Base-by-base conservation (phyloP, 805 yeast species). In the Saccharomycopsis schoenii region DNA sequence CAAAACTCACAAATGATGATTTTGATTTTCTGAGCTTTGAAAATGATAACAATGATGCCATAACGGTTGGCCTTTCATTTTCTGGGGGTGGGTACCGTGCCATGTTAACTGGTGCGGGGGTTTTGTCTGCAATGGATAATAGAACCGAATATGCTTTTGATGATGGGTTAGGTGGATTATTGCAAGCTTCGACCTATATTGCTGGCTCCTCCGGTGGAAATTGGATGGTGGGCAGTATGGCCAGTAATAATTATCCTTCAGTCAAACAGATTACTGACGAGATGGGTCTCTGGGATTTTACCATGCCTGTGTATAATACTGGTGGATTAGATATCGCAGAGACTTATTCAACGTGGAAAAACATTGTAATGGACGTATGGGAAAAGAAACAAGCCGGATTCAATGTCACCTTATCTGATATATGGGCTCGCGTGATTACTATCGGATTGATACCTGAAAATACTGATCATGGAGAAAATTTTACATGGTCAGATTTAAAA, bases 131-230 rank as follows among this genome's bases (percentile, higher is more conserved):
- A 0, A 70, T 77, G 55, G 88, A 83, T 65, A 63, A 62, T 15
- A 69, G 85, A 58, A 77, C 80, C 6, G 67, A 73, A 0, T 69
- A 71, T 4, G 58, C 77, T 1, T 66, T 69, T 8, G 62, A 67
- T 10, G 50, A 59, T 4, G 73, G 76, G 15, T 64, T 83, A n/a
- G 81, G 81, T 14, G 85, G 86, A 0, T 60, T 83, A 14, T 67
- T 82, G 14, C 86, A 83, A 67, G 70, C 80, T 3, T 61, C 81
- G 0, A 70, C 79, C 11, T 84, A 83, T 66, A 71, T 84, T 17
- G 79, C 80, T 0, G 88, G 88, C 1, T 76, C 82, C 1, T 81
- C 86, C 4, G 88, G 88, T 1, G 88, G 88, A 0, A 76, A 83
- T 50, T 83, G 88, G 88, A 69, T 83, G 12, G 82, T 83, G 2